phyloP scores from a whole-genome alignment of 306 rosid genomes.

The Citrullus mucosospermus region DNA sequence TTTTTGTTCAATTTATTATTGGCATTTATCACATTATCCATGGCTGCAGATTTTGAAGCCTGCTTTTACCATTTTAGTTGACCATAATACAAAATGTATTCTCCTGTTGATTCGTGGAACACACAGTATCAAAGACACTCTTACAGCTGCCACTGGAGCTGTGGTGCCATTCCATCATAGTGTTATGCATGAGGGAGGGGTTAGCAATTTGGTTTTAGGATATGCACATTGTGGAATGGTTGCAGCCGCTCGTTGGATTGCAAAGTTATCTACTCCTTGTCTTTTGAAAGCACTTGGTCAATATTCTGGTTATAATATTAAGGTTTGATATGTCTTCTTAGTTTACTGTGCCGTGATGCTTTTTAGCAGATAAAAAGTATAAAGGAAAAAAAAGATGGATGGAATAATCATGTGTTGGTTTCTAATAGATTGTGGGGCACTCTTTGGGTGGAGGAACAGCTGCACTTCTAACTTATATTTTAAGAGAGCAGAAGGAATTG shows the following conservation, averaged over 20 bases:
- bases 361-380: background rate
- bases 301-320: conserved; percentile 53
- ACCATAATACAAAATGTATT: conserved; percentile 43
- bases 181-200: conserved; percentile 76
- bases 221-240: conserved; percentile 98
- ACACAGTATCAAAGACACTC: conserved; percentile 90
- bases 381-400: background rate
- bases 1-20: background rate
- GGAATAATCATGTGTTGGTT: background rate
- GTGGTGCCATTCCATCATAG: conserved; percentile 89
- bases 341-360: background rate
- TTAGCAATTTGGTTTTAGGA: conserved; percentile 75
- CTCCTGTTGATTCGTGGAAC: conserved; percentile 87
- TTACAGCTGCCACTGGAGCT: conserved; percentile 86
- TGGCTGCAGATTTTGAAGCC: conserved; percentile 84
- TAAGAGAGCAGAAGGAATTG: conserved; percentile 78
- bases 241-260: conserved; percentile 97
- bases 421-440: conserved; percentile 74
- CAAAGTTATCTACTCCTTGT: conserved; percentile 72
- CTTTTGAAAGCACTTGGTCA: conserved; percentile 50
- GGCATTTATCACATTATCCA: background rate
- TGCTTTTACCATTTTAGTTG: conserved; percentile 76
- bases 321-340: conserved; percentile 27
- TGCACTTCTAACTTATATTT: conserved; percentile 74
- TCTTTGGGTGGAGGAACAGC: conserved; percentile 99